Evolutionary conservation across 2,329 filamentous ascomycete genomes (phyloP).

Genomic region (Colletotrichum sp.): DNA sequence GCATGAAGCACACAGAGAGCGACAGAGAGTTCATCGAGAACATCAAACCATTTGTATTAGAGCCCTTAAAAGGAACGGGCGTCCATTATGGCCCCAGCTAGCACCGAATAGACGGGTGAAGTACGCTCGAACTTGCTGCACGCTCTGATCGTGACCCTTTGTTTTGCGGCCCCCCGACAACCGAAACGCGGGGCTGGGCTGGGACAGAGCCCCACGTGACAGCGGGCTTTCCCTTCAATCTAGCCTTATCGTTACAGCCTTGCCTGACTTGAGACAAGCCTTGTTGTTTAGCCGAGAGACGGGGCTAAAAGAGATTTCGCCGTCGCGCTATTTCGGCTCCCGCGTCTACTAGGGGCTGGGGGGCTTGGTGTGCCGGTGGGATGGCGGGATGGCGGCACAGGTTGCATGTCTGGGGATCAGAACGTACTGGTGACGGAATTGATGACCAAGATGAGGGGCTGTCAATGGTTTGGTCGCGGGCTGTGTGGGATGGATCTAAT

Average conservation of each 20-base stretch:
- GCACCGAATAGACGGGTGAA: not conserved
- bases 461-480: not conserved
- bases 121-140: not conserved
- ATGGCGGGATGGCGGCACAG: not conserved
- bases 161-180: not conserved
- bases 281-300: not conserved
- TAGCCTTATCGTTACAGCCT: not conserved
- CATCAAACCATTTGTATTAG: slow-evolving; percentile 8
- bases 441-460: not conserved
- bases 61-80: not conserved
- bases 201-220: not conserved
- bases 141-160: not conserved
- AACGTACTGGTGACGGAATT: not conserved
- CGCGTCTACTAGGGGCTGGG: not conserved
- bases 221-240: not conserved
- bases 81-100: not conserved
- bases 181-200: not conserved
- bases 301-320: not conserved
- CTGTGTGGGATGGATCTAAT: not conserved
- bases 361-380: slow-evolving; percentile 1
- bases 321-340: not conserved
- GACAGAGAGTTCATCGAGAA: slow-evolving; percentile 13
- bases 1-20: slow-evolving; percentile 1
- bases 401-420: not conserved
- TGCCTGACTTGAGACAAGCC: not conserved